Evolutionary conservation across 2,329 filamentous ascomycete genomes (phyloP).

Genomic region (Plectosphaerella plurivora): DNA sequence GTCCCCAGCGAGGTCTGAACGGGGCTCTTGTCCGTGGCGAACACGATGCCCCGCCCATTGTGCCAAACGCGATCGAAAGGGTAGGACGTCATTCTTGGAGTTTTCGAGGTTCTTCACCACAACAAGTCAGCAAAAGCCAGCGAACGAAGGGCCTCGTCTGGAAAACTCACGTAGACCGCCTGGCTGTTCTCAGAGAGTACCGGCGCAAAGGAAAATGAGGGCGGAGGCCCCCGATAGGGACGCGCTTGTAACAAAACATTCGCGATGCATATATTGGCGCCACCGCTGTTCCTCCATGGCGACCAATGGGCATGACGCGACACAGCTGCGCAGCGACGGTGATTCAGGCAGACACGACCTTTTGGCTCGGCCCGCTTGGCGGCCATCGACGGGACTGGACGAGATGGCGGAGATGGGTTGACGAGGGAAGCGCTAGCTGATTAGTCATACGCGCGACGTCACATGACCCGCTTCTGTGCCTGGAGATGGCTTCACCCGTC

Average conservation of each 20-base stretch:
- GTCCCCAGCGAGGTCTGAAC: background rate
- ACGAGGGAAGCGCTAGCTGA: slow-evolving; percentile 4
- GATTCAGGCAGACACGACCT: slow-evolving; percentile 24
- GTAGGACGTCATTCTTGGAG: slow-evolving; percentile 20
- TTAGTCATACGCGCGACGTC: slow-evolving; percentile 31
- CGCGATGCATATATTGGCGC: slow-evolving; percentile 14
- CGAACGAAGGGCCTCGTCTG: background rate
- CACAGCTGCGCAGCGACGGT: slow-evolving; percentile 2
- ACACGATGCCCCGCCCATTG: slow-evolving; percentile 25
- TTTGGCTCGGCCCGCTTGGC: slow-evolving; percentile 8
- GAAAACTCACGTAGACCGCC: slow-evolving; percentile 4
- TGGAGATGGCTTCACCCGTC: background rate
- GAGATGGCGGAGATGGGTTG: background rate
- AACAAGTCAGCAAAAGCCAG: too few relatives aligned
- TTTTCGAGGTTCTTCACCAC: background rate
- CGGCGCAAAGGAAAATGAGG: slow-evolving; percentile 6
- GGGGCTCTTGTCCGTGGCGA: slow-evolving; percentile 9
- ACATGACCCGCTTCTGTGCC: slow-evolving; percentile 18
- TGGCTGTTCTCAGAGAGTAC: slow-evolving; percentile 8
- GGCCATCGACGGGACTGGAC: background rate
- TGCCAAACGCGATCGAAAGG: slow-evolving; percentile 25
- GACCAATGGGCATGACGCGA: slow-evolving; percentile 24
- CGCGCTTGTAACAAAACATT: slow-evolving; percentile 18
- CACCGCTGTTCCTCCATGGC: slow-evolving; percentile 26
- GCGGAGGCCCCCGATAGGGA: slow-evolving; percentile 11